These are phyloP conservation scores for Saccharomyces hybrid DNA, from an alignment of 1,139 yeast species.

Conservation along the genomic window DNA sequence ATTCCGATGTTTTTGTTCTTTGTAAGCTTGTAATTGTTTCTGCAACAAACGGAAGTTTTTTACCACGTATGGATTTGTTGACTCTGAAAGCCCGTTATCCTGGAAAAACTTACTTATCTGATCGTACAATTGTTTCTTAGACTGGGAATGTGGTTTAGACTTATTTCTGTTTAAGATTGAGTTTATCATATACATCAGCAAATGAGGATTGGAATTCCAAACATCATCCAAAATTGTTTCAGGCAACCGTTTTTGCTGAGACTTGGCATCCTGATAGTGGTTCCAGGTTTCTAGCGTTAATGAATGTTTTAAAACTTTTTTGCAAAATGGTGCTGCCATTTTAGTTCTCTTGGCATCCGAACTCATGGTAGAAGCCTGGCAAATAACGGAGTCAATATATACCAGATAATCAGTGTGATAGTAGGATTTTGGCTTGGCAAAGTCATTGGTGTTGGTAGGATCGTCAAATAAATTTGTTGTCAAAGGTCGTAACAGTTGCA, in stretches of 20 bases:
- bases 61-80: constrained; percentile 14
- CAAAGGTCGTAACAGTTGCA: not conserved
- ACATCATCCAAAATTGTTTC: constrained; percentile 18
- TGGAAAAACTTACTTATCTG: constrained; percentile 19
- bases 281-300: constrained; percentile 14
- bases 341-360: constrained; percentile 4
- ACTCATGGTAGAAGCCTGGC: constrained; percentile 19
- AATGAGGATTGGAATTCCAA: constrained; percentile 26
- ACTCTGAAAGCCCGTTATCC: constrained; percentile 15
- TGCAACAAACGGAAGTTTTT: constrained; percentile 11
- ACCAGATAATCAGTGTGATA: constrained; percentile 16
- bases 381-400: constrained; percentile 18
- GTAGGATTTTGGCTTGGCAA: constrained; percentile 2
- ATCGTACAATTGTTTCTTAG: constrained; percentile 10
- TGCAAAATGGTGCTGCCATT: constrained; percentile 15
- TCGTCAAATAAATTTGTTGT: constrained; percentile 3
- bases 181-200: constrained; percentile 20
- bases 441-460: not conserved
- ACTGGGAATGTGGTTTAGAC: constrained; percentile 7
- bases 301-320: constrained; percentile 14
- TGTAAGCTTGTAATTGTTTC: constrained; percentile 13
- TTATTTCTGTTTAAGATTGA: constrained; percentile 11
- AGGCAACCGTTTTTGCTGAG: constrained; percentile 11
- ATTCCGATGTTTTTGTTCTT: constrained; percentile 35
- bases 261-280: not conserved